phyloP scores from a whole-genome alignment of 2,329 filamentous ascomycete genomes.

The Calonectria ilicicola region DNA sequence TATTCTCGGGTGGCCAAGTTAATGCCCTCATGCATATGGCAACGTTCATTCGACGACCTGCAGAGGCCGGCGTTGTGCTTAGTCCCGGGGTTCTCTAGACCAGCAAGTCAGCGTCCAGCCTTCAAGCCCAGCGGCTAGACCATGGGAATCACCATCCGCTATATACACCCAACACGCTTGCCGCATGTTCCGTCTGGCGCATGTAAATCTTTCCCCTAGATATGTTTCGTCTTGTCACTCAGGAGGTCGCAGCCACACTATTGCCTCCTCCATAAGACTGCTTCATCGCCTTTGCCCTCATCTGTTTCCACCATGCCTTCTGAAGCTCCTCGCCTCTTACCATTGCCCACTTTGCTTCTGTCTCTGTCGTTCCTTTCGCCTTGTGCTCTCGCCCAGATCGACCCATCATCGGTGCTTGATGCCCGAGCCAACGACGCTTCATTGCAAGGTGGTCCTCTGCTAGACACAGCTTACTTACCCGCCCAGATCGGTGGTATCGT shows the following conservation, averaged over 20 bases:
- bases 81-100: conserved; percentile 23
- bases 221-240: conserved; percentile 62
- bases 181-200: conserved; percentile 56
- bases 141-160: conserved; percentile 64
- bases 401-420: conserved; percentile 38
- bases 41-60: conserved; percentile 46
- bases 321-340: conserved; percentile 39
- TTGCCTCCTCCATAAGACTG: conserved; percentile 47
- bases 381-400: conserved; percentile 46
- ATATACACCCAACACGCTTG: conserved; percentile 63
- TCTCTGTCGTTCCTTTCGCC: conserved; percentile 42
- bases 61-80: conserved; percentile 26
- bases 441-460: conserved; percentile 67
- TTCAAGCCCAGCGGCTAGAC: conserved; percentile 53
- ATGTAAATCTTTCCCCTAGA: conserved; percentile 60
- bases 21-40: conserved; percentile 52
- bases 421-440: conserved; percentile 61
- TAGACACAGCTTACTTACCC: conserved; percentile 76
- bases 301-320: conserved; percentile 56
- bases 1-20: conserved; percentile 45
- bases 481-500: conserved; percentile 87
- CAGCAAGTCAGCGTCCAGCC: conserved; percentile 58
- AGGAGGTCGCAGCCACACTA: conserved; percentile 56
- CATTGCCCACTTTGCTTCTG: conserved; percentile 45
- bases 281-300: conserved; percentile 37